phyloP scores from a whole-genome alignment of 2,329 filamentous ascomycete species.

The Xylariales sp. region DNA sequence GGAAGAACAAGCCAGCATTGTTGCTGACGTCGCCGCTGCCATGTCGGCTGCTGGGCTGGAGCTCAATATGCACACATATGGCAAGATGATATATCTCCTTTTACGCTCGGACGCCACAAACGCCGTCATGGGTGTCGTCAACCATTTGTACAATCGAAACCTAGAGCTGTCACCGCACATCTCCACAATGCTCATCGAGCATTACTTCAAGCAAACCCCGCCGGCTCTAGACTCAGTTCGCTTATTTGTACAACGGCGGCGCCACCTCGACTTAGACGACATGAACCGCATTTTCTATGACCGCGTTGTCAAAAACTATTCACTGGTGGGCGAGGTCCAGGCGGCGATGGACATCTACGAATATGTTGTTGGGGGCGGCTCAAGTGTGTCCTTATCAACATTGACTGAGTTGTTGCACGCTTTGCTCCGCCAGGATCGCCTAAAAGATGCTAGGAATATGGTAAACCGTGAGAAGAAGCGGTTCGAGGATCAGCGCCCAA shows the following conservation, averaged over 20 bases:
- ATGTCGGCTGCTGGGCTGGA: conserved; percentile 68
- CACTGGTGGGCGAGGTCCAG: conserved; percentile 61
- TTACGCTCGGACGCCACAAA: conserved; percentile 59
- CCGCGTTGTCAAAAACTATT: conserved; percentile 71
- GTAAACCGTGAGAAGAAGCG: conserved; percentile 42
- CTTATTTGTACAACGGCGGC: conserved; percentile 64
- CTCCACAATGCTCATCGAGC: conserved; percentile 78
- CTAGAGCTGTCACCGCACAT: conserved; percentile 71
- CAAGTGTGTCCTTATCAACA: conserved; percentile 56
- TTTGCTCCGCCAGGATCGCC: conserved; percentile 39
- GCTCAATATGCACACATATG: conserved; percentile 73
- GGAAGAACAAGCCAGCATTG: conserved; percentile 62
- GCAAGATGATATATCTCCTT: conserved; percentile 75
- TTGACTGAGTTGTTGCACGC: conserved; percentile 57
- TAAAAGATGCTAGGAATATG: conserved; percentile 41
- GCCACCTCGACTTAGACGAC: conserved; percentile 46
- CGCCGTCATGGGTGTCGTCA: conserved; percentile 70
- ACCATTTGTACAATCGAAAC: conserved; percentile 67
- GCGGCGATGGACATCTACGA: conserved; percentile 63
- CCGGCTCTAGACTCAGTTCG: conserved; percentile 72
- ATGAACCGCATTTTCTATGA: conserved; percentile 62
- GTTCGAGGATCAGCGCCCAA: conserved; percentile 36
- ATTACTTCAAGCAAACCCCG: conserved; percentile 70
- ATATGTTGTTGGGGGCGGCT: conserved; percentile 55
- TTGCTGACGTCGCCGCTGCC: conserved; percentile 66